phyloP scores from a whole-genome alignment of 2,329 filamentous ascomycete species.

The Helotiales sp. region DNA sequence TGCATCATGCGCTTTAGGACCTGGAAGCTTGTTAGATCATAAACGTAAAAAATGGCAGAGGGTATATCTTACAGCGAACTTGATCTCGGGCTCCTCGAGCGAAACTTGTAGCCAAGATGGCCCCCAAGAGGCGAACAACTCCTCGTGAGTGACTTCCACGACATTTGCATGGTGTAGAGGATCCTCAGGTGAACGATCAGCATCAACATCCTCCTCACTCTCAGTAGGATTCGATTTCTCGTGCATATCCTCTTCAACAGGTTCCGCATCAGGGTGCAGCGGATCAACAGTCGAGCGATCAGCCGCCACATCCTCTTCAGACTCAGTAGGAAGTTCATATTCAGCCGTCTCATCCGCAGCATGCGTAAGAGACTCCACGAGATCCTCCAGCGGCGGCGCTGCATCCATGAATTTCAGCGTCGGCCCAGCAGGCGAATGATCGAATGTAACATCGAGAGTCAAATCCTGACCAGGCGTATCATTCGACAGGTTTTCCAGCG shows the following conservation, averaged over 20 bases:
- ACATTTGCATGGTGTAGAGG: slow-evolving; percentile 26
- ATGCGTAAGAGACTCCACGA: slow-evolving; percentile 22
- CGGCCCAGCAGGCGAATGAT: slow-evolving; percentile 29
- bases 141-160: slow-evolving; percentile 33
- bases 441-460: slow-evolving; percentile 38
- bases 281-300: slow-evolving; percentile 36
- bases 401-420: slow-evolving; percentile 33
- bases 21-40: slow-evolving; percentile 51
- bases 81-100: slow-evolving; percentile 62
- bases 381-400: slow-evolving; percentile 22
- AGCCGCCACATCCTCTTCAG: slow-evolving; percentile 39
- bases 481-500: slow-evolving; percentile 31
- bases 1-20: slow-evolving; percentile 81
- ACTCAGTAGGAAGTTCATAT: slow-evolving; percentile 36
- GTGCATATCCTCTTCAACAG: slow-evolving; percentile 27
- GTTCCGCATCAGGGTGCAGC: slow-evolving; percentile 24
- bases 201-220: slow-evolving; percentile 39
- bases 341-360: slow-evolving; percentile 29
- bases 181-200: slow-evolving; percentile 35
- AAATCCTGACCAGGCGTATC: slow-evolving; percentile 26
- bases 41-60: background rate
- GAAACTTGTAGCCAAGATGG: slow-evolving; percentile 62
- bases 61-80: slow-evolving; percentile 69
- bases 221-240: slow-evolving; percentile 34
- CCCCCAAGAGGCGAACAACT: slow-evolving; percentile 52